A percentile compares a stretch with the other conserved stretches of the same genome.
These are phyloP conservation scores for Suillus luteus DNA, from an alignment of 768 basidiomycete species.

Conservation along the genomic window DNA sequence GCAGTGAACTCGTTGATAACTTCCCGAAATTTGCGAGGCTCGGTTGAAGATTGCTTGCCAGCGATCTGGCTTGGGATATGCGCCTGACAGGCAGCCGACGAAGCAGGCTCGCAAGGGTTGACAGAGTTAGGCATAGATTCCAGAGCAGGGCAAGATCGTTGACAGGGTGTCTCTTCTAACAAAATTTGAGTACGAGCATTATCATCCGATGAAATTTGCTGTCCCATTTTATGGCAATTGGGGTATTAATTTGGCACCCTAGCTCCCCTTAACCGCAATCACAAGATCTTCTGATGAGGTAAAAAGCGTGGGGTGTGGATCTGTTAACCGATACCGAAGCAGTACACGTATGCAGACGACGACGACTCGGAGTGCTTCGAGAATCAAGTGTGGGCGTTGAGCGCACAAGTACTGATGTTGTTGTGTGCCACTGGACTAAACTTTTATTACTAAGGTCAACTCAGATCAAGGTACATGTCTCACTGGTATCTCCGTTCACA, in stretches of 20 bases:
- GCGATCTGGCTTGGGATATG: not conserved
- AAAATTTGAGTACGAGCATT: not conserved
- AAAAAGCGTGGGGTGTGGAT: not conserved
- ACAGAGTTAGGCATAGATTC: not conserved
- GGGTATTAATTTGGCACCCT: not conserved
- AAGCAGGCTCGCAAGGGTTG: not conserved
- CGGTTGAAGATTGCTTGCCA: not conserved
- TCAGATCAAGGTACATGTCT: not conserved
- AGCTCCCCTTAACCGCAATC: not conserved
- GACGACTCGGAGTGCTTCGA: not conserved
- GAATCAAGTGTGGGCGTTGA: not conserved
- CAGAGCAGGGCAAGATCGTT: not conserved
- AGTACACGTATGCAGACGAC: not conserved
- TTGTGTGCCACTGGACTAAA: not conserved
- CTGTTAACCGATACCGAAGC: not conserved
- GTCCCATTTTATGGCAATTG: constrained; percentile 3
- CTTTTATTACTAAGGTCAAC: not conserved
- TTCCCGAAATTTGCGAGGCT: not conserved
- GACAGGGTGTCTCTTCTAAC: not conserved
- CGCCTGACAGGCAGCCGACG: not conserved
- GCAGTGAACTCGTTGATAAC: constrained; percentile 9
- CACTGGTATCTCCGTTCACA: not conserved
- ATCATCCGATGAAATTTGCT: constrained; percentile 6
- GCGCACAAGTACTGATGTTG: not conserved
- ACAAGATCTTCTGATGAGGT: not conserved